These are phyloP conservation scores for Hymenochaete sp. DNA, from an alignment of 1,284 basidiomycete genomes.

Conservation along the genomic window DNA sequence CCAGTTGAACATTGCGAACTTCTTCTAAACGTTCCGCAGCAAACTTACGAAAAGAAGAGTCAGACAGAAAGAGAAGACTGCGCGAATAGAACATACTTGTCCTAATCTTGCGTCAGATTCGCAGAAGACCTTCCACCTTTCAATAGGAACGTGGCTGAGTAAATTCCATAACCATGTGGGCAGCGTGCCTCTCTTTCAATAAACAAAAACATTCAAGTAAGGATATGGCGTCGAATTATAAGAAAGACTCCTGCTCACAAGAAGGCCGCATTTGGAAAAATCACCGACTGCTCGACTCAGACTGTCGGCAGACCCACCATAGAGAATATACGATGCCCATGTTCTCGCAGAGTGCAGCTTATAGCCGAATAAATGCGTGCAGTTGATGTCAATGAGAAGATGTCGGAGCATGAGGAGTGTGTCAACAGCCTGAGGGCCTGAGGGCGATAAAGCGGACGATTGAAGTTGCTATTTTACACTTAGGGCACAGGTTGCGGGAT, in stretches of 20 bases:
- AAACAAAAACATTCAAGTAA: neutral
- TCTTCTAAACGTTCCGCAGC: conserved; percentile 6
- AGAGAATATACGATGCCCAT: conserved; percentile 14
- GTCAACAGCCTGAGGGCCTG: conserved; percentile 12
- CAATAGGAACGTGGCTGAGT: conserved; percentile 9
- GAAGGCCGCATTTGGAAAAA: conserved; percentile 19
- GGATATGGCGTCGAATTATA: too few species aligned
- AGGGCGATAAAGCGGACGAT: neutral
- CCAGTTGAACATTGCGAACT: neutral
- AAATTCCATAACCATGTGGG: conserved; percentile 16
- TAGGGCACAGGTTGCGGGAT: neutral
- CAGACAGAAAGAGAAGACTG: neutral
- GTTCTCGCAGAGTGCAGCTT: conserved; percentile 15
- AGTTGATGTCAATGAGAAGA: conserved; percentile 18
- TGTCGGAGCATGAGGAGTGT: conserved; percentile 19
- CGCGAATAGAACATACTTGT: conserved; percentile 4
- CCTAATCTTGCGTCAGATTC: conserved; percentile 12
- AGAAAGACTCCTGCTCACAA: conserved; percentile 9
- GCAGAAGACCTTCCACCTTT: conserved; percentile 17
- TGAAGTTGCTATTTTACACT: neutral
- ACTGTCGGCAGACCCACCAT: conserved; percentile 9
- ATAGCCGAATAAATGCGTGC: conserved; percentile 15
- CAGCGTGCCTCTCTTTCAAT: conserved; percentile 13
- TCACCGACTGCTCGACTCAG: conserved; percentile 18
- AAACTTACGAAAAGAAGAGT: conserved; percentile 1